These are phyloP conservation scores for Silene latifolia DNA, from an alignment of 148 eudicot genomes.

Conservation along the genomic window DNA sequence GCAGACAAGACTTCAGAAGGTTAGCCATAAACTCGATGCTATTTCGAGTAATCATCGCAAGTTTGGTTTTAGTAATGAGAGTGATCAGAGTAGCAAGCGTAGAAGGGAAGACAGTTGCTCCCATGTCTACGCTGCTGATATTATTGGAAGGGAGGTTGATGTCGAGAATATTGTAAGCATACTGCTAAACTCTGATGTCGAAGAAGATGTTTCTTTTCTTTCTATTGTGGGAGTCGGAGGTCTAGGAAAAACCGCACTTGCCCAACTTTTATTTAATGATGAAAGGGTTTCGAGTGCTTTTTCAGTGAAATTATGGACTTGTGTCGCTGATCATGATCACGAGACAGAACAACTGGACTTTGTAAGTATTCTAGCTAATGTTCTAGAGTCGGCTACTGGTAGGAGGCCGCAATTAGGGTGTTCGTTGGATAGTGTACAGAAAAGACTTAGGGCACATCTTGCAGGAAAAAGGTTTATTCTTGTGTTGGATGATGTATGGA, in stretches of 20 bases:
- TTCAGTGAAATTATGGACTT: conserved; percentile 26
- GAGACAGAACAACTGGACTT: neutral
- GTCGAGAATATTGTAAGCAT: conserved; percentile 17
- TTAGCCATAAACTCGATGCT: conserved; percentile 12
- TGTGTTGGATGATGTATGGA: conserved; percentile 6
- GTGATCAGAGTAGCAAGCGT: neutral
- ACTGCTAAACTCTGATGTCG: conserved; percentile 14
- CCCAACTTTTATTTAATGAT: conserved; percentile 28
- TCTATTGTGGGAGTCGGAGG: conserved; percentile 35
- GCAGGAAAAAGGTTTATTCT: conserved; percentile 8
- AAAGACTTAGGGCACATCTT: neutral
- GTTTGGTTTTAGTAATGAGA: conserved; percentile 9
- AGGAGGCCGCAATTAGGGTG: neutral
- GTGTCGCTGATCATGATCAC: conserved; percentile 21
- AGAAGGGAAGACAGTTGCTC: conserved; percentile 13
- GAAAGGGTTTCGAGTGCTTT: conserved; percentile 16
- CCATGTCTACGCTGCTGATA: conserved; percentile 15
- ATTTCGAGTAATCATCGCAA: conserved; percentile 7
- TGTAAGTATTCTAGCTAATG: neutral
- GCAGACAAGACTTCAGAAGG: neutral
- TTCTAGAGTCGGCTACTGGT: conserved; percentile 5
- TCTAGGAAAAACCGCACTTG: conserved; percentile 35
- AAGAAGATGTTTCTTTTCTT: conserved; percentile 18
- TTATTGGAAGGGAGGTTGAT: conserved; percentile 35
- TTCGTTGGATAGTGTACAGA: neutral